phyloP scores from a whole-genome alignment of 805 yeast species.

The Candida caryicola region DNA sequence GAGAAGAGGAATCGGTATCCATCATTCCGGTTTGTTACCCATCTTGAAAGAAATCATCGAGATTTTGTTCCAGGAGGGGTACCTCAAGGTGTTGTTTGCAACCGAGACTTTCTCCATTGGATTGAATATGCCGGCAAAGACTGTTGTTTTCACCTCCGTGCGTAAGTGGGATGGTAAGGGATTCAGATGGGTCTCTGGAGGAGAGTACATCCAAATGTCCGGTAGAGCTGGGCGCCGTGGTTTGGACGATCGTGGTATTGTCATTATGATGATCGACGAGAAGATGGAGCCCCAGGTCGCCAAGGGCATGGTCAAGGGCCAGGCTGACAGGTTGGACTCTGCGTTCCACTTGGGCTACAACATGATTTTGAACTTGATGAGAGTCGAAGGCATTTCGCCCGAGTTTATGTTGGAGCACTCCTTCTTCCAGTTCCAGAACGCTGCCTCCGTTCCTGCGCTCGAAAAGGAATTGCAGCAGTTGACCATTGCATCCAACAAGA shows the following conservation, averaged over 20 bases:
- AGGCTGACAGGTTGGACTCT: slow-evolving; percentile 94
- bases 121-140: slow-evolving; percentile 98
- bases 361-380: slow-evolving; percentile 91
- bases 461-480: slow-evolving; percentile 62
- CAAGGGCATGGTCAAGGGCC: slow-evolving; percentile 99
- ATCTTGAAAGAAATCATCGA: slow-evolving; percentile 93
- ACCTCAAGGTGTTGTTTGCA: slow-evolving; percentile 90
- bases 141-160: slow-evolving; percentile 96
- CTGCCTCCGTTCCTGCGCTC: slow-evolving; percentile 82
- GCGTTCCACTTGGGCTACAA: slow-evolving; percentile 97
- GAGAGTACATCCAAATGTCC: slow-evolving; percentile 99
- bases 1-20: slow-evolving; percentile 96
- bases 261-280: slow-evolving; percentile 98
- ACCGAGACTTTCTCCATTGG: slow-evolving; percentile 99
- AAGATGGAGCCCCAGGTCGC: slow-evolving; percentile 99
- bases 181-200: slow-evolving; percentile 98
- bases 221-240: slow-evolving; percentile 99
- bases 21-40: slow-evolving; percentile 94
- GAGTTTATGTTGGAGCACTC: slow-evolving; percentile 95
- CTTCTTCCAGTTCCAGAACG: slow-evolving; percentile 92
- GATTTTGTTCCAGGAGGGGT: slow-evolving; percentile 94
- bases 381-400: slow-evolving; percentile 98
- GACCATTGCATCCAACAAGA: slow-evolving; percentile 44
- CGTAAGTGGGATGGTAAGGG: slow-evolving; percentile 98
- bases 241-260: slow-evolving; percentile 97